phyloP scores from a whole-genome alignment of 2,329 filamentous ascomycete species.

The Alternaria sp. region DNA sequence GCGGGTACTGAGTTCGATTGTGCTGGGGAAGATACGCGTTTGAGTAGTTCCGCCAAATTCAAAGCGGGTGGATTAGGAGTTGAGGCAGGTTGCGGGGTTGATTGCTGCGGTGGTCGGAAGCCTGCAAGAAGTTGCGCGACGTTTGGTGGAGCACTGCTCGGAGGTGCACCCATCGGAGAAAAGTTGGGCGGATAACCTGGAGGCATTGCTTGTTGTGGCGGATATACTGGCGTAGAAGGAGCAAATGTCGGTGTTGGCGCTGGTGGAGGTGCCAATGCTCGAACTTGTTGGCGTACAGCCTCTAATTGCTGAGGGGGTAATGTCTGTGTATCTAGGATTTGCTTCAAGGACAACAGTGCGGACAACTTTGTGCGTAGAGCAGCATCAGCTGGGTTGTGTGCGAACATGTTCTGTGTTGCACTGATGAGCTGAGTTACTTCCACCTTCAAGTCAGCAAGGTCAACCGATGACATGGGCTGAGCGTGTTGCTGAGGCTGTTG shows the following conservation, averaged over 20 bases:
- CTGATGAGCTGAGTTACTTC: conserved; percentile 83
- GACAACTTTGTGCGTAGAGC: conserved; percentile 81
- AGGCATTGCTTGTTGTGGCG: conserved; percentile 37
- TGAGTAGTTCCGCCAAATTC: conserved; percentile 43
- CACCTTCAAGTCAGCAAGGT: conserved; percentile 74
- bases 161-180: conserved; percentile 29
- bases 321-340: conserved; percentile 78
- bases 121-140: conserved; percentile 44
- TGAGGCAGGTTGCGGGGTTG: conserved; percentile 30
- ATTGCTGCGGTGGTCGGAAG: conserved; percentile 31
- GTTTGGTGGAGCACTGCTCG: conserved; percentile 34
- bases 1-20: conserved; percentile 36
- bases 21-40: conserved; percentile 39
- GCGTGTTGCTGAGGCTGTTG: conserved; percentile 44
- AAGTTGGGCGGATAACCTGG: conserved; percentile 28
- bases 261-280: conserved; percentile 73
- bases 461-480: conserved; percentile 41
- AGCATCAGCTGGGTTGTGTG: conserved; percentile 77
- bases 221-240: conserved; percentile 39
- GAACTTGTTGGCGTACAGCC: conserved; percentile 85
- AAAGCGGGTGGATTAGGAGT: conserved; percentile 32
- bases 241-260: conserved; percentile 53
- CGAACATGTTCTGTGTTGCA: conserved; percentile 76
- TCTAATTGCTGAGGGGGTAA: conserved; percentile 83
- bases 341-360: conserved; percentile 85